Conservation (phyloP, 2,329 filamentous ascomycete species). For the Colletotrichum godetiae region DNA sequence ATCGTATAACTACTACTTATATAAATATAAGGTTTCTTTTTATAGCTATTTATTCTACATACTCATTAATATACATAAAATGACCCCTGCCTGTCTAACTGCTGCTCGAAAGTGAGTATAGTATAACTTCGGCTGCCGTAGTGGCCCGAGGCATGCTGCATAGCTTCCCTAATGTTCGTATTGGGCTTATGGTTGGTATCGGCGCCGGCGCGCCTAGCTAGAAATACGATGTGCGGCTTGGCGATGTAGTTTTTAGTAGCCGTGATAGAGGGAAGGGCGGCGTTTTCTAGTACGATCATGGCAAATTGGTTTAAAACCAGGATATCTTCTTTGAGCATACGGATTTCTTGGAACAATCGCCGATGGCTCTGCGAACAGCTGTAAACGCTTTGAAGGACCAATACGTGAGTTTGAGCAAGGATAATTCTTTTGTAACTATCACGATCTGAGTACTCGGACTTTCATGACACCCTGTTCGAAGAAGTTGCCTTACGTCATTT, state of each 20-base stretch:
- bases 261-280: conserved; percentile 16
- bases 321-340: conserved; percentile 26
- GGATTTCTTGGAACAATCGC: conserved; percentile 36
- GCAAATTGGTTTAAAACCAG: conserved; percentile 38
- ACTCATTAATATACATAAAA: too few species aligned
- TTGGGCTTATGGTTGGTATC: conserved; percentile 48
- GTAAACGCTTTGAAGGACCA: conserved; percentile 23
- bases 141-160: conserved; percentile 43
- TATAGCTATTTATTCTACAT: too few species aligned
- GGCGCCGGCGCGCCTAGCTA: conserved; percentile 49
- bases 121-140: conserved; percentile 9
- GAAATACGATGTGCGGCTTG: conserved; percentile 47
- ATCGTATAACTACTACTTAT: too few species aligned
- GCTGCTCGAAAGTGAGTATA: too few species aligned
- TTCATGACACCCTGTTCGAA: too few species aligned
- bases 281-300: conserved; percentile 43
- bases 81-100: too few species aligned
- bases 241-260: conserved; percentile 32
- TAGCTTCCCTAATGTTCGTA: conserved; percentile 44
- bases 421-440: too few species aligned
- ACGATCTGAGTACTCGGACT: too few species aligned
- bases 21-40: too few species aligned
- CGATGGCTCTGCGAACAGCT: conserved; percentile 28
- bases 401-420: too few species aligned
- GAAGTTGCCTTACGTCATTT: too few species aligned